Evolutionary conservation across 106 monocot genomes (phyloP), one percentile per base, ranked within the genome.

Genomic region (Acanthochlamys bracteata): DNA sequence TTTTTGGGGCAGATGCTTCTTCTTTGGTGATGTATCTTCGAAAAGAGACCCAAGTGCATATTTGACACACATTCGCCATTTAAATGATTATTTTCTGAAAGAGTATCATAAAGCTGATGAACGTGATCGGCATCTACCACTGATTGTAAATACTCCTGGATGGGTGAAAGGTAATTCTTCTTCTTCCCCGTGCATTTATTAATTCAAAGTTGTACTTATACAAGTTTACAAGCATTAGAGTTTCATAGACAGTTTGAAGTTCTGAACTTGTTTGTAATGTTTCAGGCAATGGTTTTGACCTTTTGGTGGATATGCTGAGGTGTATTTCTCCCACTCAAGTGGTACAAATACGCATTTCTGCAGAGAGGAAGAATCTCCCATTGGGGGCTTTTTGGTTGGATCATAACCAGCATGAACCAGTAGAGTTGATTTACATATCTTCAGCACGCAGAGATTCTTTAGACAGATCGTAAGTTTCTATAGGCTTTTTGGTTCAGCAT

Each of bases 101-200:
- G 68, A 90, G 26, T 62, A 74, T 25, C 64, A 84, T 74, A 75
- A 55, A 13, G 9, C 25, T 25, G 61, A 72, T 68, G 64, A 52
- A 65, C 43, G 33, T 46, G 26, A 20, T 56, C 77, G 69, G 40
- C 13, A 59, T 53, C 26, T 80, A 20, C 90, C 90, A 69, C 73
- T 96, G 69, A 83, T 96, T 74, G 73, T 96, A 57, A 96, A 96
- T 41, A 96, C 96, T 59, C 78, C 96, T 69, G 96, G 96, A 42
- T 96, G 95, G 95, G 87, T 95, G 41, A 95, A 95, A 87, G 95
- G 95, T 95, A 75, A 23, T 20, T 23, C 39, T 25, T 46, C 26
- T 51, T 19, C 3, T 55, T 3, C 12, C 20, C 4, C 1, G 11
- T 55, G 8, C 4, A 3, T 55, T 55, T 20, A 55, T 15, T 55